Percentiles rank a stretch among this genome's conserved stretches.
Evolutionary conservation across 768 basidiomycete species (phyloP).

Genomic region (Lactarius vividus): DNA sequence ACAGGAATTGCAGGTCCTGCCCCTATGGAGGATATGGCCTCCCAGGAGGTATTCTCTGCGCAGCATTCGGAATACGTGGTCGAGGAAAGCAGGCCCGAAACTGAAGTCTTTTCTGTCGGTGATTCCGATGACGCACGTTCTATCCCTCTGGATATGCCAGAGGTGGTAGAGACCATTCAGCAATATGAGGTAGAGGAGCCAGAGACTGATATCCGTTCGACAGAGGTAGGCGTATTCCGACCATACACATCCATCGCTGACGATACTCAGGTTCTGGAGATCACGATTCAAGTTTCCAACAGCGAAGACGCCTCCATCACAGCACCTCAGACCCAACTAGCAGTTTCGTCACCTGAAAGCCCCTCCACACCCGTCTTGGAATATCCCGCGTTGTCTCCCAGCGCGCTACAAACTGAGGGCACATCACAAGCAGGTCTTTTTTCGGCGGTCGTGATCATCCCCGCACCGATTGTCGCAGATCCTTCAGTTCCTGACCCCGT

Average conservation of each 20-base stretch:
- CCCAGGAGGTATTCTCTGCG: neutral
- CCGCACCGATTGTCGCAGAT: constrained; percentile 27
- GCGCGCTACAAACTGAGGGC: neutral
- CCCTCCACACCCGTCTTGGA: neutral
- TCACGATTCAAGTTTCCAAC: neutral
- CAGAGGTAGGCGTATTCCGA: constrained; percentile 10
- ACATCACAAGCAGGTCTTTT: neutral
- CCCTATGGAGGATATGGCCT: neutral
- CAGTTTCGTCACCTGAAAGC: neutral
- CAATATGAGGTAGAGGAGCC: constrained; percentile 23
- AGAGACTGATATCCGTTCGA: constrained; percentile 7
- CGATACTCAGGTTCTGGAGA: constrained; percentile 7
- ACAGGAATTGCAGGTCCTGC: neutral
- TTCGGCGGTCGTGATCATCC: constrained; percentile 6
- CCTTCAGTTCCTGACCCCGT: constrained; percentile 28
- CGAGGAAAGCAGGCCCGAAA: constrained; percentile 8
- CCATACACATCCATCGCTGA: neutral
- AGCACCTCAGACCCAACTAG: neutral
- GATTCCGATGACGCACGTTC: constrained; percentile 16
- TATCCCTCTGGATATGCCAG: constrained; percentile 14
- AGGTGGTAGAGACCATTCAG: neutral
- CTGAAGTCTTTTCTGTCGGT: neutral
- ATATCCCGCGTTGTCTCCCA: neutral
- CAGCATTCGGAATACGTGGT: constrained; percentile 17
- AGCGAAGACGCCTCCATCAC: neutral